phyloP scores from a whole-genome alignment of 139 green algal genomes.

The Cymbomonas tetramitiformis region DNA sequence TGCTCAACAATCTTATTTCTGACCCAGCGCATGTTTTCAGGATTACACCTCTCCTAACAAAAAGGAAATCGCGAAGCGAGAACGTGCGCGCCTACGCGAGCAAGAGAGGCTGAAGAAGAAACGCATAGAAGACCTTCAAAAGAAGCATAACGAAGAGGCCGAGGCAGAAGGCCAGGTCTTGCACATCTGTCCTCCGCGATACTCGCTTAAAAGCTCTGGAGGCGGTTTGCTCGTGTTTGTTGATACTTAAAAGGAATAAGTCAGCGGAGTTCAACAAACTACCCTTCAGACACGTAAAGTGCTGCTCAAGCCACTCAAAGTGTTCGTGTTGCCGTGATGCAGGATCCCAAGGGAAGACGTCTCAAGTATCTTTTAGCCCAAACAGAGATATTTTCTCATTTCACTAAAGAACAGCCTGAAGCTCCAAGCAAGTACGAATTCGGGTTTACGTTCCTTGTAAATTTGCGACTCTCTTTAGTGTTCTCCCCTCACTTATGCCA shows the following conservation, averaged over 20 bases:
- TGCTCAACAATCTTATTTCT: too few relatives aligned
- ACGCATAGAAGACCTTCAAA: constrained; percentile 59
- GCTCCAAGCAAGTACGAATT: constrained; percentile 9
- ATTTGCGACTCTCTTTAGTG: too few relatives aligned
- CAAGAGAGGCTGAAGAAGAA: constrained; percentile 63
- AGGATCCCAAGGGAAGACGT: constrained; percentile 47
- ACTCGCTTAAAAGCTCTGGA: too few relatives aligned
- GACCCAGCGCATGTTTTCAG: too few relatives aligned
- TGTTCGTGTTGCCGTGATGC: constrained; percentile 17
- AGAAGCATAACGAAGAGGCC: constrained; percentile 53
- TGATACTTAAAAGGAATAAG: not conserved
- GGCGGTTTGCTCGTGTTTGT: constrained; percentile 1
- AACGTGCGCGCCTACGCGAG: constrained; percentile 61
- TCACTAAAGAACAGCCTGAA: constrained; percentile 27
- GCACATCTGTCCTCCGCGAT: too few relatives aligned
- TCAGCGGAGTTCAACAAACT: not conserved
- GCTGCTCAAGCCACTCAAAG: not conserved
- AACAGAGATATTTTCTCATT: constrained; percentile 96
- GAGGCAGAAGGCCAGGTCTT: constrained; percentile 17
- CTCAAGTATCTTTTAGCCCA: constrained; percentile 87
- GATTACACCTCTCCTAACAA: not conserved
- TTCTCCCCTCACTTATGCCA: too few relatives aligned
- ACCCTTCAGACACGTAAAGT: not conserved
- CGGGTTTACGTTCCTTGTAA: too few relatives aligned
- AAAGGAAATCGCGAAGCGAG: constrained; percentile 46